phyloP scores from a whole-genome alignment of 2,329 filamentous ascomycete species.

The Penicillium sp. region DNA sequence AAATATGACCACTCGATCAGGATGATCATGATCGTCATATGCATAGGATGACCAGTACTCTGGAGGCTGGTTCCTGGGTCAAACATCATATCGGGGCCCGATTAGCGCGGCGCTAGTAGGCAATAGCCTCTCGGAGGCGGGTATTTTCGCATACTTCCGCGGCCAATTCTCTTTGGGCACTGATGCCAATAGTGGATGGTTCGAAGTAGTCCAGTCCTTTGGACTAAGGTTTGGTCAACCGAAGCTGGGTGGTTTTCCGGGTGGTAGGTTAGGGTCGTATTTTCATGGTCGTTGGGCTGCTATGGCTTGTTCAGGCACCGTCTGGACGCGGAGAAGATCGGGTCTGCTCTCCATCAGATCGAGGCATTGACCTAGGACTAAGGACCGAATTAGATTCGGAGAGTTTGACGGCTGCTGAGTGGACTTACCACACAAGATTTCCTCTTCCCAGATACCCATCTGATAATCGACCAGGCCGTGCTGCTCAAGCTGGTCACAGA shows the following conservation, averaged over 20 bases:
- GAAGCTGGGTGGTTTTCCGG: not conserved
- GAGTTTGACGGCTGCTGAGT: not conserved
- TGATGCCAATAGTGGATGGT: not conserved
- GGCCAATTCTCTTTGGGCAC: not conserved
- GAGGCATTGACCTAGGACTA: conserved; percentile 52
- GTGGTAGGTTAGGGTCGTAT: not conserved
- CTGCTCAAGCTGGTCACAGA: conserved; percentile 82
- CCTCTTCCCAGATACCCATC: conserved; percentile 92
- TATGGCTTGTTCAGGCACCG: conserved; percentile 17
- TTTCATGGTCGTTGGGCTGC: conserved; percentile 25
- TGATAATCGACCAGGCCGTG: conserved; percentile 96
- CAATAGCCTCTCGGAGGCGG: conserved; percentile 22
- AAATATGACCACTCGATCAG: not conserved
- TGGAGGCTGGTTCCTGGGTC: conserved; percentile 2
- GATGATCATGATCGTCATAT: not conserved
- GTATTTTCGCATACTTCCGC: not conserved
- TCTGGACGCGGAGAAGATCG: conserved; percentile 22
- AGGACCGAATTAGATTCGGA: not conserved
- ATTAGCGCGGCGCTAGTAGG: conserved; percentile 21
- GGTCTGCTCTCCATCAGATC: conserved; percentile 47
- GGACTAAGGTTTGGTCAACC: not conserved
- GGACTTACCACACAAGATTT: conserved; percentile 72
- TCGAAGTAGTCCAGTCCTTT: not conserved
- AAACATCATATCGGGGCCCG: conserved; percentile 7
- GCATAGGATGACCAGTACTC: conserved; percentile 2